Evolutionary conservation across 331 rosid species (phyloP).

Genomic region (Rhamnella rubrinervis): DNA sequence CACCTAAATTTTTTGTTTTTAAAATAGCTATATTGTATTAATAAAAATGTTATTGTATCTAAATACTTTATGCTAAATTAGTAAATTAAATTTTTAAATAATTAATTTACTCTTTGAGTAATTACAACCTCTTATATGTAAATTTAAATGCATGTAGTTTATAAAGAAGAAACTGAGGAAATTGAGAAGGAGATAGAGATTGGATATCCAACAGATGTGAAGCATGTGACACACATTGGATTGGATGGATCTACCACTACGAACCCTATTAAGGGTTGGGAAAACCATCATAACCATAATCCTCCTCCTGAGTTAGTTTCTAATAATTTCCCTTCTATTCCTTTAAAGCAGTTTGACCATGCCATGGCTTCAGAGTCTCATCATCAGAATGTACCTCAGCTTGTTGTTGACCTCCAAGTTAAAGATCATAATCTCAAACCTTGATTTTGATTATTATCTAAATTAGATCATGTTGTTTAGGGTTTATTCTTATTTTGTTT

Average conservation of each 20-base stretch:
- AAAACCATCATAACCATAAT: slow-evolving; percentile 20
- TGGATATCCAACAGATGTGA: slow-evolving; percentile 52
- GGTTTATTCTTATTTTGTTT: no score
- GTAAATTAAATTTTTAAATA: background rate
- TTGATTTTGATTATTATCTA: no score
- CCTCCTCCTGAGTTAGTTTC: slow-evolving; percentile 46
- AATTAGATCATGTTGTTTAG: no score
- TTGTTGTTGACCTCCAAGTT: no score
- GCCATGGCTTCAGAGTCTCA: slow-evolving; percentile 52
- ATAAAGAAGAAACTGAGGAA: slow-evolving; percentile 47
- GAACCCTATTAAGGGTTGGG: slow-evolving; percentile 44
- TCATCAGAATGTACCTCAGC: background rate
- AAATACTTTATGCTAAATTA: background rate
- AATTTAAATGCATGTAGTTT: slow-evolving; percentile 30
- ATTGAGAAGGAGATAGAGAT: slow-evolving; percentile 64
- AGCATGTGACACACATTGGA: slow-evolving; percentile 56
- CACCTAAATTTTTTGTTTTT: no score
- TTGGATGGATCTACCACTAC: slow-evolving; percentile 44
- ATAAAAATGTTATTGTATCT: background rate
- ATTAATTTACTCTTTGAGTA: background rate
- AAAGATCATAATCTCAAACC: no score
- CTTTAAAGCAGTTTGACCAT: slow-evolving; percentile 57
- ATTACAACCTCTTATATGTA: background rate
- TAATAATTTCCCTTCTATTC: slow-evolving; percentile 44
- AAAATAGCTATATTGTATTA: no score